Base-by-base conservation (phyloP, 2,329 filamentous ascomycete genomes). In the Scedosporium dehoogii region DNA sequence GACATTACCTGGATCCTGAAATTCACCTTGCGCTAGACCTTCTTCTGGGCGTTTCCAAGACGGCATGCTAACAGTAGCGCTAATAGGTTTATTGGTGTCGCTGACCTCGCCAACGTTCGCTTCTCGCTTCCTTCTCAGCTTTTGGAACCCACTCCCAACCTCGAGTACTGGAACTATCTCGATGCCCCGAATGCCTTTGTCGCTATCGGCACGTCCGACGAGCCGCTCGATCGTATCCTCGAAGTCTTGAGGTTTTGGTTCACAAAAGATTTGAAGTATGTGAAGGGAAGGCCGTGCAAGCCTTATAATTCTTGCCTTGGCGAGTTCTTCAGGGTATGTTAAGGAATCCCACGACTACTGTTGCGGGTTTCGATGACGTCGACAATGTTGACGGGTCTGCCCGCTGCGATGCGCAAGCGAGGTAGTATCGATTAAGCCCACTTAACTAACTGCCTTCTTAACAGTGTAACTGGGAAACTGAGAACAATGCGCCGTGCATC, bases 131-230 rank as follows among this genome's bases (percentile, higher is more conserved):
- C 94, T 23, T 92, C 94, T 59, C 93, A 97, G 76, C 86, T 99
- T 53, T 84, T 99, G 70, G 94, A 99, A 75, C 94, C 94, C 42
- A 96, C 91, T 3, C 94, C 94, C 60, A 99, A 99, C 74, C 81
- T 99, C 72, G 94, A 99, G 79, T 99, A 97, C 78, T 99, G 94
- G 94, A 96, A 96, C 71, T 99, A 99, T 72, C 82, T 99, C 73
- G 94, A 99, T 75, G 85, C 92, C 68, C 93, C 93, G 23, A 96
- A 96, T 74, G 91, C 92, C 58, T 97, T 99, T 67, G 78, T 85
- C 66, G 84, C 83, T 56, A 88, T 88, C 69, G 94, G 93, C 69
- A 93, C 93, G 69, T 94, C 93, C 18, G 90, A 97, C 69, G 91
- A 97, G 69, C 85, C 89, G 10, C 79, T 97, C 62, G 93, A 94